These are phyloP conservation scores for Mentha longifolia DNA, from an alignment of 257 asterid species.

Conservation along the genomic window DNA sequence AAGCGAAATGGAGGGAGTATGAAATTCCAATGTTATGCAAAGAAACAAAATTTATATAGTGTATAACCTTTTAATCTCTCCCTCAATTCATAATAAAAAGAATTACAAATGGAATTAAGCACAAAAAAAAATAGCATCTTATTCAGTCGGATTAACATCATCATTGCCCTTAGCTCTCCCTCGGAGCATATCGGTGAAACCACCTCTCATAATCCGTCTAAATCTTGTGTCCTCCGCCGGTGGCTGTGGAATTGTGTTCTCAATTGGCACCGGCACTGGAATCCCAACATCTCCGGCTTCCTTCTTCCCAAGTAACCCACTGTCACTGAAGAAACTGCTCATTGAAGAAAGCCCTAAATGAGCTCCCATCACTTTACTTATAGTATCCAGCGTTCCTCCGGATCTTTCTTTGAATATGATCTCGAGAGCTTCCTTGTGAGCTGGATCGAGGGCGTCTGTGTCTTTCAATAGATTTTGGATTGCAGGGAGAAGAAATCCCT, in stretches of 20 bases:
- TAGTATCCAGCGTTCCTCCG: constrained; percentile 80
- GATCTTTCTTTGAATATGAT: constrained; percentile 88
- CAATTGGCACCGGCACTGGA: constrained; percentile 40
- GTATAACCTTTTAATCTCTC: neutral
- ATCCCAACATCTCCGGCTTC: constrained; percentile 55
- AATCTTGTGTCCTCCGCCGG: constrained; percentile 86
- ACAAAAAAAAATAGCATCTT: constrained; percentile 27
- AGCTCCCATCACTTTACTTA: constrained; percentile 95
- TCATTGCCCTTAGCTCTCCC: constrained; percentile 69
- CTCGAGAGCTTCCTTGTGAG: constrained; percentile 99
- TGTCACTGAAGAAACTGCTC: constrained; percentile 86
- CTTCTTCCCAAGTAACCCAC: constrained; percentile 80
- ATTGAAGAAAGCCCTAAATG: constrained; percentile 86
- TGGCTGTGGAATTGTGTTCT: constrained; percentile 47
- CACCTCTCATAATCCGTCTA: constrained; percentile 89
- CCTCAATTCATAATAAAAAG: neutral
- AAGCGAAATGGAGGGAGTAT: too few relatives aligned
- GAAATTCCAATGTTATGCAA: too few relatives aligned
- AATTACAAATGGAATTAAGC: neutral
- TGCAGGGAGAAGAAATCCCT: constrained; percentile 82
- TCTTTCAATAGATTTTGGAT: constrained; percentile 89
- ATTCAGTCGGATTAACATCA: constrained; percentile 52
- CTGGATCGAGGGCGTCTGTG: constrained; percentile 93
- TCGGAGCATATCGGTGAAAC: constrained; percentile 88
- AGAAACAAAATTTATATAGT: constrained; percentile 3